Evolutionary conservation across 1,284 basidiomycete species (phyloP), one percentile per base, ranked within the genome.

Genomic region (Melampsora abietis-canadensis): DNA sequence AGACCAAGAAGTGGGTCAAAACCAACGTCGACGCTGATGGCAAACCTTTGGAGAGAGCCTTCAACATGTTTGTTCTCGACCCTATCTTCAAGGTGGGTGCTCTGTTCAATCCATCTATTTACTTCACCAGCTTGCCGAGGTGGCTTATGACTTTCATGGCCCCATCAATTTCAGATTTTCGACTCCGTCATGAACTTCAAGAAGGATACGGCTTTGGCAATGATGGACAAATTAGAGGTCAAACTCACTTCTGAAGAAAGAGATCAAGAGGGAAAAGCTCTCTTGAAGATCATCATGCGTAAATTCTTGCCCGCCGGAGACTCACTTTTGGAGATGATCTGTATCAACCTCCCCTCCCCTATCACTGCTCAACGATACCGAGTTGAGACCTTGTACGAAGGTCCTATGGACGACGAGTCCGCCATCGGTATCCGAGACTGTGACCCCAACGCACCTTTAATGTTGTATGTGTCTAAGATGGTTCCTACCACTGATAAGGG

Each of bases 401-500:
- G 96, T 83, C 96, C 96, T 81, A 92, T 97, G 91, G 96, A 98
- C 84, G 96, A 99, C 83, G 95, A 98, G 85, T 95, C 92, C 76
- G 96, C 96, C 81, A 94, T 98, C 81, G 92, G 89, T 86, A 96
- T 99, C 85, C 90, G 96, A 78, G 94, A 98, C 85, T 99, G 96
- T 84, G 92, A 98, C 85, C 90, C 96, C 83, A 92, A 90, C 78
- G 96, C 89, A 78, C 96, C 96, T 79, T 90, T 99, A 79, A 94
- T 98, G 84, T 88, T 97, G 80, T 99, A 99, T 86, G 87, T 99
- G 85, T 98, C 96, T 81, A 98, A 98, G 89, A 98, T 99, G 96
- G 95, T 98, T 79, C 96, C 96, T 78, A 98, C 96, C 76, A 96
- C 95, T 80, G 96, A 99, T 85, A 98, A 98, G 86, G 96, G 96